phyloP scores from a whole-genome alignment of 768 basidiomycete species.

The Xerocomus brunneocitrinus region DNA sequence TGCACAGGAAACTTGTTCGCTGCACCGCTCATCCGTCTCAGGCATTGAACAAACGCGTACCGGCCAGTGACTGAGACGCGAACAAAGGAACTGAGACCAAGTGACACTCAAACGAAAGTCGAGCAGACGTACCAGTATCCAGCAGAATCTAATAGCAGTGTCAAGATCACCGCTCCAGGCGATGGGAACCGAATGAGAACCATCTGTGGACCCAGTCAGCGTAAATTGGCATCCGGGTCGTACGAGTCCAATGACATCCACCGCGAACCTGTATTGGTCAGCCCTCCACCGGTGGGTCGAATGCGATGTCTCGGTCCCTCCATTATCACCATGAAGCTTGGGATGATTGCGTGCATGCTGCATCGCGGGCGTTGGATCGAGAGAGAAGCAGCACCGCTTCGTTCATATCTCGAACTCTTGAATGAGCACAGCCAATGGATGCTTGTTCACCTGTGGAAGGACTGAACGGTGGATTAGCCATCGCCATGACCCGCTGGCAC shows the following conservation, averaged over 20 bases:
- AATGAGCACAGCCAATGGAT: conserved; percentile 15
- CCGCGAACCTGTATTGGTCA: conserved; percentile 1
- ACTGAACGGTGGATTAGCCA: background rate
- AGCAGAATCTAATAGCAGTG: conserved; percentile 3
- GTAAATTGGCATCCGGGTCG: background rate
- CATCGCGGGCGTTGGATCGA: conserved; percentile 10
- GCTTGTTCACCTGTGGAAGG: background rate
- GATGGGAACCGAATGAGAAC: background rate
- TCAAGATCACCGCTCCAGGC: conserved; percentile 4
- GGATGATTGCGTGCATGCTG: conserved; percentile 9
- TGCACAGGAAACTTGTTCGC: background rate
- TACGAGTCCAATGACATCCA: conserved; percentile 10
- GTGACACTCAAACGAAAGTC: background rate
- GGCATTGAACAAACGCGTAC: background rate
- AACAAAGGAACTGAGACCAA: too few species aligned
- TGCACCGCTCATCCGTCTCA: too few species aligned
- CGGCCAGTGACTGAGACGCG: background rate
- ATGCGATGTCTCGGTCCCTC: conserved; percentile 6
- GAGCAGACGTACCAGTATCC: background rate
- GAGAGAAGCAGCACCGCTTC: conserved; percentile 19
- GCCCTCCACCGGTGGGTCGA: background rate
- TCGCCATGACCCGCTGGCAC: background rate
- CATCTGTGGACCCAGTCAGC: conserved; percentile 4
- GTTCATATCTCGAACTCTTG: conserved; percentile 8
- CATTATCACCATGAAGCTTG: conserved; percentile 6